Evolutionary conservation across 495 filamentous ascomycete species (phyloP), one percentile per base, ranked within the genome.

Genomic region (Platismatia glauca): DNA sequence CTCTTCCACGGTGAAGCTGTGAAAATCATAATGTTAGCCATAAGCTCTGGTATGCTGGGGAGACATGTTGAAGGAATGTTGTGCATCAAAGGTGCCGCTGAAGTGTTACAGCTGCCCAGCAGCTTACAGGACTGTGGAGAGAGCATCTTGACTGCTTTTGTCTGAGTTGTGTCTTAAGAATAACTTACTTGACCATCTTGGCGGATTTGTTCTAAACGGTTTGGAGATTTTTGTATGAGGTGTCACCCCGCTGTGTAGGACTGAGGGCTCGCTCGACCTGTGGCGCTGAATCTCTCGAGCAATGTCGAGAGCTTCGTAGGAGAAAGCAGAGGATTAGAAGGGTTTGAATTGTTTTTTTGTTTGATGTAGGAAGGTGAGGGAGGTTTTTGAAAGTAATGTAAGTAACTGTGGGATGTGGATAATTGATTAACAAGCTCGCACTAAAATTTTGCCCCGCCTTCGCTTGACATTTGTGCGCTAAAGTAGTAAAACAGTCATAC

Each of bases 151-250:
- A 55, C 9, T 22, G 6, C 35, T 13, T 20, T 22, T 56, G 24
- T 29, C 31, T 48, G 18, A 5, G n/a, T 15, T n/a, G 62, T 60
- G 55, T 27, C 43, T 27, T 60, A 11, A 55, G 57, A 66, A 67
- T 53, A 52, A 95, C 94, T 87, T 90, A 98, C 94, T 98, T 96
- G 73, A 98, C 94, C 94, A 98, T 98, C 74, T 90, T 96, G 86
- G 78, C 90, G 88, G 90, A 87, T 84, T 89, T 77, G 79, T 73
- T 71, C 69, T 68, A 73, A 81, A 76, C 67, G 60, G 69, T 73
- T 73, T 66, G 70, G 71, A 76, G 69, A 72, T 50, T 59, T 68
- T 65, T 64, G 31, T 66, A 13, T 50, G 55, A 62, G 55, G 64
- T 55, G 27, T 55, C 64, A 67, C 65, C 65, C 67, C 69, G 65